These are phyloP conservation scores for Plasmodium vivax DNA, from an alignment of 169 alveolate species.

Conservation along the genomic window DNA sequence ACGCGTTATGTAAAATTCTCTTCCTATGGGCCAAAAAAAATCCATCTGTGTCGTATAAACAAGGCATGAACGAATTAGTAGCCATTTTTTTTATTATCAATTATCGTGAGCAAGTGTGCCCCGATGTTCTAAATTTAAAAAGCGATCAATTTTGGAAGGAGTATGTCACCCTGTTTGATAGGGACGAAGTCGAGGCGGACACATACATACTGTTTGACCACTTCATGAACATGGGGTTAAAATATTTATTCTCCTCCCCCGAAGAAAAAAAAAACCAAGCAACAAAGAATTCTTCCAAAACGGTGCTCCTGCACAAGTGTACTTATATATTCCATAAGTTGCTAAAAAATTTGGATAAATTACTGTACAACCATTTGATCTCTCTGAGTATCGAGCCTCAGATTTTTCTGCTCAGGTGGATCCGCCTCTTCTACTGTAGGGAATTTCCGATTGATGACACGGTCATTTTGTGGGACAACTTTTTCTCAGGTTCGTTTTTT, in stretches of 20 bases:
- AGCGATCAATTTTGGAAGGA: conserved; percentile 8
- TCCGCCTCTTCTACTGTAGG: conserved; percentile 86
- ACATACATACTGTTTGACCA: conserved; percentile 85
- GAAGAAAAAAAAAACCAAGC: conserved; percentile 69
- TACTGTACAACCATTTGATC: conserved; percentile 77
- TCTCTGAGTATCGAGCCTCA: conserved; percentile 83
- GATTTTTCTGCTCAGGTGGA: conserved; percentile 85
- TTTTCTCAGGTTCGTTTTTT: conserved; percentile 66
- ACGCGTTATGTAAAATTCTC: conserved; percentile 78
- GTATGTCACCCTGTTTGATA: conserved; percentile 31
- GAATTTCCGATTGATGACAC: conserved; percentile 84
- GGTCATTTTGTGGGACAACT: conserved; percentile 79
- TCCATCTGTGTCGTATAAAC: conserved; percentile 79
- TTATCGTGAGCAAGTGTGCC: conserved; percentile 50
- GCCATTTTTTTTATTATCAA: conserved; percentile 82
- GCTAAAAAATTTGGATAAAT: conserved; percentile 78
- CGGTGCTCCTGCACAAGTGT: conserved; percentile 83
- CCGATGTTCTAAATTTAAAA: background rate
- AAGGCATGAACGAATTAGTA: conserved; percentile 84
- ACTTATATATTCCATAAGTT: conserved; percentile 78
- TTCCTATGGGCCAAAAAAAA: conserved; percentile 83
- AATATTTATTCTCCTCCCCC: conserved; percentile 81
- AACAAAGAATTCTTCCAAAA: conserved; percentile 60
- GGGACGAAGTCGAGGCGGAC: conserved; percentile 86
- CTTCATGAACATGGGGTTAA: conserved; percentile 83